Conservation (phyloP, 805 yeast species). For the Wickerhamomyces rabaulensis region DNA sequence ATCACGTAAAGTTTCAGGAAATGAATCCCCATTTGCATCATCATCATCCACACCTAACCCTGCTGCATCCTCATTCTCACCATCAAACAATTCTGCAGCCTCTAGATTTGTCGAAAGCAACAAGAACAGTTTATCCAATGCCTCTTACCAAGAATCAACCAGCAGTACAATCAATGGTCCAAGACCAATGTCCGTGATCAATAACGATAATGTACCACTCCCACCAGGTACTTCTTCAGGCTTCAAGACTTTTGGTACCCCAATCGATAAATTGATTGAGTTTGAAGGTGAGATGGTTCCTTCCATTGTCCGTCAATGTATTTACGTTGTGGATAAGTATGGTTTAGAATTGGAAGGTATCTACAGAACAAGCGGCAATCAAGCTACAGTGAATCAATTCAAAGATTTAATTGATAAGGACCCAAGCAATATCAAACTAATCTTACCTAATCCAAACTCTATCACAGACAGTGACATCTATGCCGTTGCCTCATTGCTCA, state of each 20-base stretch:
- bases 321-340: slow-evolving; percentile 75
- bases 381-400: slow-evolving; percentile 65
- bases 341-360: slow-evolving; percentile 88
- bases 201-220: slow-evolving; percentile 22
- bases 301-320: slow-evolving; percentile 80
- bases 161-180: slow-evolving; percentile 17
- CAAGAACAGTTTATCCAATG: not conserved
- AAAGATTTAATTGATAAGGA: slow-evolving; percentile 68
- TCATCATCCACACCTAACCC: slow-evolving; percentile 9
- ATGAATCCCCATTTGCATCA: slow-evolving; percentile 29
- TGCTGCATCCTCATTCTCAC: slow-evolving; percentile 1
- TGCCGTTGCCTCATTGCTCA: slow-evolving; percentile 81
- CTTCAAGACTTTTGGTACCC: slow-evolving; percentile 69
- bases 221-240: slow-evolving; percentile 25
- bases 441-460: slow-evolving; percentile 49
- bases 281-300: slow-evolving; percentile 93
- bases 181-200: slow-evolving; percentile 26
- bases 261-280: slow-evolving; percentile 71
- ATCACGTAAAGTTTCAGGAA: slow-evolving; percentile 26
- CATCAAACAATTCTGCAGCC: slow-evolving; percentile 8
- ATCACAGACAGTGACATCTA: slow-evolving; percentile 77
- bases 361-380: slow-evolving; percentile 81
- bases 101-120: slow-evolving; percentile 1
- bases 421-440: slow-evolving; percentile 56
- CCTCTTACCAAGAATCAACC: slow-evolving; percentile 10